phyloP scores from a whole-genome alignment of 805 yeast species.

The Kodamaea kaohsiungensis region DNA sequence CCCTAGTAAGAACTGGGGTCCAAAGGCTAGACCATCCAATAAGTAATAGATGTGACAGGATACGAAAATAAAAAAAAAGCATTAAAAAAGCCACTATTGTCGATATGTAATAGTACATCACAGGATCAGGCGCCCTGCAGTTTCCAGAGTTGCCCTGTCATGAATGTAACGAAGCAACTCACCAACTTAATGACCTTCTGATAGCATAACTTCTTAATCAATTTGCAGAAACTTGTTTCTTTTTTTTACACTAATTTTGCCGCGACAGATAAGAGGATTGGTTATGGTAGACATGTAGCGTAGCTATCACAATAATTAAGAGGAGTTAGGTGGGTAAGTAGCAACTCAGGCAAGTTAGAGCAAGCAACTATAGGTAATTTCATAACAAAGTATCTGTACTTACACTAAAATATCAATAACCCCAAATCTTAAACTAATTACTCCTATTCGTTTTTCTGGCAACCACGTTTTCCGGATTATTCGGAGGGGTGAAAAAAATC shows the following conservation, averaged over 20 bases:
- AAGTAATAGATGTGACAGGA: conserved; percentile 2
- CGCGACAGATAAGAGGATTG: too few species aligned
- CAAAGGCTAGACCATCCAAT: conserved; percentile 70
- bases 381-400: too few species aligned
- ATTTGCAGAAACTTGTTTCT: not conserved
- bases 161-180: not conserved
- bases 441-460: not conserved
- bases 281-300: too few species aligned
- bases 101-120: not conserved
- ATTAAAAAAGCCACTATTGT: not conserved
- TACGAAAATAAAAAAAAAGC: too few species aligned
- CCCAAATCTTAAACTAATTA: too few species aligned
- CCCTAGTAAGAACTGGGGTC: conserved; percentile 97
- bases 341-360: too few species aligned
- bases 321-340: too few species aligned
- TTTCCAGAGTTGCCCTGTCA: not conserved
- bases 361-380: too few species aligned
- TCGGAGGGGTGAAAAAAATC: not conserved
- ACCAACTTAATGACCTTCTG: not conserved
- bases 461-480: not conserved
- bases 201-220: not conserved
- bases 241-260: too few species aligned
- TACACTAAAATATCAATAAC: too few species aligned
- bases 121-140: not conserved
- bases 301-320: too few species aligned